Conservation (phyloP, 192 early-diverging fungal species). For the Pecoramyces ruminantium region DNA sequence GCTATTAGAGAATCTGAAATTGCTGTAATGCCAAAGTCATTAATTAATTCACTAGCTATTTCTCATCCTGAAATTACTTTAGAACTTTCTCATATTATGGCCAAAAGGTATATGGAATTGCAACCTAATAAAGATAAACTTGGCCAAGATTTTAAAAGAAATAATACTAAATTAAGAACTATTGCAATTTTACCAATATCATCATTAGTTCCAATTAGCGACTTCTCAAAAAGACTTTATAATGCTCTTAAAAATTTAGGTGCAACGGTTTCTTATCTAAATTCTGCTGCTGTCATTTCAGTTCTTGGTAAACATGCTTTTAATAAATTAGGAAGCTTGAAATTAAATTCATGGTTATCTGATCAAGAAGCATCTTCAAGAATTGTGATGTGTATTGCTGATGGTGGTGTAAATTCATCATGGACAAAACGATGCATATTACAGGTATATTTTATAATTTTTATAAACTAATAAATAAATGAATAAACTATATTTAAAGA, state of each 20-base stretch:
- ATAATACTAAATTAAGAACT: slow-evolving; percentile 89
- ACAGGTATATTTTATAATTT: slow-evolving; percentile 29
- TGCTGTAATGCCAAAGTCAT: slow-evolving; percentile 81
- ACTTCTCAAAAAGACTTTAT: slow-evolving; percentile 73
- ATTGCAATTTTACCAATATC: slow-evolving; percentile 83
- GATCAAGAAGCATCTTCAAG: slow-evolving; percentile 81
- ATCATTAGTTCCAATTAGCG: slow-evolving; percentile 57
- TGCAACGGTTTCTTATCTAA: slow-evolving; percentile 57
- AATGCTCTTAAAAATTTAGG: slow-evolving; percentile 46
- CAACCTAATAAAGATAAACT: not conserved
- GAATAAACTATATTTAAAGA: too few species aligned
- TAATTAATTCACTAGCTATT: slow-evolving; percentile 81
- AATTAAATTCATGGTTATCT: slow-evolving; percentile 77
- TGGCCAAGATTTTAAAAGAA: slow-evolving; percentile 35
- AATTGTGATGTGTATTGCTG: slow-evolving; percentile 87
- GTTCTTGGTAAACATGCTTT: slow-evolving; percentile 86
- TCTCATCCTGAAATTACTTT: slow-evolving; percentile 84
- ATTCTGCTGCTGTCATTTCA: slow-evolving; percentile 56
- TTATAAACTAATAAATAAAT: too few species aligned
- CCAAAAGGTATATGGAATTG: slow-evolving; percentile 23
- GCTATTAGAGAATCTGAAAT: slow-evolving; percentile 96
- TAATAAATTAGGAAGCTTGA: slow-evolving; percentile 75
- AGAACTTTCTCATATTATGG: slow-evolving; percentile 77
- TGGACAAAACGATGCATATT: slow-evolving; percentile 95
- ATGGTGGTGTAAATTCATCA: slow-evolving; percentile 68